Evolutionary conservation across 768 basidiomycete genomes (phyloP), one percentile per base, ranked within the genome.

Genomic region (Termitomyces sp.): DNA sequence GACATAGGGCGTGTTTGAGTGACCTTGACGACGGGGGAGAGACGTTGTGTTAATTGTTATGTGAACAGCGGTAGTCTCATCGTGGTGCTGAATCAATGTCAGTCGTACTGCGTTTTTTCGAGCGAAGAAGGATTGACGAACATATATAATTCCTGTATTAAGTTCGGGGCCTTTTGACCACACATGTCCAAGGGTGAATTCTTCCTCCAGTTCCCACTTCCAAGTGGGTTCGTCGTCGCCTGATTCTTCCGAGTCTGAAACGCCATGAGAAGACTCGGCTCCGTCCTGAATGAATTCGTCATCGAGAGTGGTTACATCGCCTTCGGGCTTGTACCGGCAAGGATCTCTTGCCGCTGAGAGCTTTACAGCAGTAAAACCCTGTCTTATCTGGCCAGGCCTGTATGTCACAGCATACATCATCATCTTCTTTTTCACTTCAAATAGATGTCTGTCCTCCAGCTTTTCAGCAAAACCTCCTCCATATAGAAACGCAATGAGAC

Each of bases 151-250:
- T 1, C 76, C 87, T n/a, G 70, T 69, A 2, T 64, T 58, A 1
- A 70, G 64, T 45, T 77, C 72, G 23, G 72, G 68, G 11, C 79
- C 75, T 47, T 75, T 75, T 0, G 77, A 75, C 85, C 86, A 90
- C 4, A 80, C 80, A 62, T 83, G 79, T 8, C 66, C 75, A 14
- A 89, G 66, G 0, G 79, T 79, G 48, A 80, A 77, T 59, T 87
- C 87, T 63, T 87, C 84, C 64, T 89, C 88, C 2, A 82, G 79
- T 50, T 83, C 79, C 87, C 87, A 89, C 42, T 73, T 76, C 81
- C 86, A 87, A 9, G 73, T 76, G 5, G 76, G 76, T 0, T 76
- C 72, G 38, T 71, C 73, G 1, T 71, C 71, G 11, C 68, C 71
- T 28, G 64, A 64, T 15, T 66, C 66, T 17, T 65, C 67, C 5